Percentiles rank a stretch among this genome's conserved stretches.
Evolutionary conservation across 2,329 filamentous ascomycete genomes (phyloP).

Genomic region (Fusarium sp.): DNA sequence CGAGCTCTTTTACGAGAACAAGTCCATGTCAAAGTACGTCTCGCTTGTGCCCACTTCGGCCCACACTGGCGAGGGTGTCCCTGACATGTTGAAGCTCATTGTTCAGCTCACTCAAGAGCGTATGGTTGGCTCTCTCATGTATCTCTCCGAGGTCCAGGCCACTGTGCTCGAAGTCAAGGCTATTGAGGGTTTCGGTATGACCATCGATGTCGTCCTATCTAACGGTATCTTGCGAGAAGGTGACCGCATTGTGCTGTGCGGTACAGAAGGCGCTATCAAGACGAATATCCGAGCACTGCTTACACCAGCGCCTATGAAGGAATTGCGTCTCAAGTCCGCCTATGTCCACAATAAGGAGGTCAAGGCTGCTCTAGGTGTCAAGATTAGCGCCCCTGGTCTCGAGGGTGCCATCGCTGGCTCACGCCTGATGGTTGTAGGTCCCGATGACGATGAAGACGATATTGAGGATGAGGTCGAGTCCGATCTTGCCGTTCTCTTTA

Average conservation of each 20-base stretch:
- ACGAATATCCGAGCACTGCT: conserved; percentile 95
- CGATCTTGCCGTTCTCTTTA: conserved; percentile 90
- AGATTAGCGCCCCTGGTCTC: conserved; percentile 95
- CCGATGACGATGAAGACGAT: conserved; percentile 96
- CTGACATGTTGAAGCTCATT: conserved; percentile 97
- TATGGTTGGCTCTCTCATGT: conserved; percentile 98
- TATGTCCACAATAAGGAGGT: conserved; percentile 99
- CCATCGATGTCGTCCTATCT: conserved; percentile 94
- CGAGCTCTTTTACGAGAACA: conserved; percentile 97
- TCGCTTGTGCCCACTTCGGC: conserved; percentile 98
- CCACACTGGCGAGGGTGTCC: conserved; percentile 98
- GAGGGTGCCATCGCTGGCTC: conserved; percentile 97
- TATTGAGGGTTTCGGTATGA: conserved; percentile 98
- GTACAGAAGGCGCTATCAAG: conserved; percentile 93
- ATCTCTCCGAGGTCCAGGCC: conserved; percentile 95
- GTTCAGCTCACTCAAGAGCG: conserved; percentile 92
- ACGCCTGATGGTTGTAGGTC: conserved; percentile 89
- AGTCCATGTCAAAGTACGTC: conserved; percentile 91
- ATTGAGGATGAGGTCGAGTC: conserved; percentile 96
- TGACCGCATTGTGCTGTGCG: conserved; percentile 92
- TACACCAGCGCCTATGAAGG: conserved; percentile 90
- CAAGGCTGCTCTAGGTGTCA: conserved; percentile 97
- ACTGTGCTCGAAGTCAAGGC: conserved; percentile 99
- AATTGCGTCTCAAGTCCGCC: conserved; percentile 91
- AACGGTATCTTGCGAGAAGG: conserved; percentile 96